Conservation (phyloP, 768 basidiomycete genomes). For the Atractiella rhizophila region DNA sequence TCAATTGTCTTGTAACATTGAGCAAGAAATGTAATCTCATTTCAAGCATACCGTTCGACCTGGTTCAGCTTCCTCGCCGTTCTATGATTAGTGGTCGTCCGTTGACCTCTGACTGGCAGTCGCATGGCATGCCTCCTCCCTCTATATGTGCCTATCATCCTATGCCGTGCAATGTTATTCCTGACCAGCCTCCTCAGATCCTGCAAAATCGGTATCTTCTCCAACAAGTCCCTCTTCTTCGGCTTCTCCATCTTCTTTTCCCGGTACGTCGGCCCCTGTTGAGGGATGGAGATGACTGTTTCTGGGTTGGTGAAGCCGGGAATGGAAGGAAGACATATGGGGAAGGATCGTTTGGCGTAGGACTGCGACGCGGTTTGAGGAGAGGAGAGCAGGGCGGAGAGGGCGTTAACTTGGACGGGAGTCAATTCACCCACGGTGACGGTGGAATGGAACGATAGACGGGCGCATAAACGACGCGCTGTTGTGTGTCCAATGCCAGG, state of each 20-base stretch:
- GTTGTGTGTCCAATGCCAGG: constrained; percentile 61
- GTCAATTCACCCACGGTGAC: constrained; percentile 58
- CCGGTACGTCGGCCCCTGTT: constrained; percentile 1
- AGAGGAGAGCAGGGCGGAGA: constrained; percentile 84
- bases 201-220: constrained; percentile 56
- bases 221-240: constrained; percentile 33
- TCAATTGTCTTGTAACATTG: constrained; percentile 23
- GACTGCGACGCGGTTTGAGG: constrained; percentile 28
- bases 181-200: constrained; percentile 56
- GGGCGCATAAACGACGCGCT: constrained; percentile 59
- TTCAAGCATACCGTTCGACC: constrained; percentile 49
- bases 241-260: constrained; percentile 3
- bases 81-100: constrained; percentile 65
- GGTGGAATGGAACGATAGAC: constrained; percentile 70
- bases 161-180: constrained; percentile 77
- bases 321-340: constrained; percentile 21
- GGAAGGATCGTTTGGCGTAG: constrained; percentile 19
- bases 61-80: constrained; percentile 79
- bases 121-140: constrained; percentile 82
- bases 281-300: constrained; percentile 1
- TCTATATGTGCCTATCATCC: constrained; percentile 80
- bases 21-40: no score
- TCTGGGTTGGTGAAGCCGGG: constrained; percentile 17
- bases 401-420: constrained; percentile 59
- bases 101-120: constrained; percentile 80